Conservation (phyloP, 1,284 basidiomycete genomes). For the Limonomyces culmigenus region DNA sequence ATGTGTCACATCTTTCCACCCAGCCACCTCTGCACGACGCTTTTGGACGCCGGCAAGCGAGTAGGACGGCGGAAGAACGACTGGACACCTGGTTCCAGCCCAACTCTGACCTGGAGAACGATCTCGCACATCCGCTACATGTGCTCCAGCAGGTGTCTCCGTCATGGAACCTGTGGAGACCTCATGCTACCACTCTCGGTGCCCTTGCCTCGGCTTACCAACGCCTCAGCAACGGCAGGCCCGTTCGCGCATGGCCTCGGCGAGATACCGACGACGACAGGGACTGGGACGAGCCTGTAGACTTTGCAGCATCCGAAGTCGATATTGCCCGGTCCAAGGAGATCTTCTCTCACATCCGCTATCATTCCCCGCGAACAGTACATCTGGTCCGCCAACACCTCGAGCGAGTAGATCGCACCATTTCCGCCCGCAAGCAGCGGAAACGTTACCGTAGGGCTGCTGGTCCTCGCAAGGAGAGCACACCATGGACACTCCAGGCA, state of each 20-base stretch:
- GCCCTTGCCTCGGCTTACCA: too few relatives aligned
- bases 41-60: constrained; percentile 11
- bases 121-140: constrained; percentile 38
- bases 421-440: too few relatives aligned
- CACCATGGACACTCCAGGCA: too few relatives aligned
- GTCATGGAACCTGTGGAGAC: constrained; percentile 45
- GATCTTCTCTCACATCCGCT: constrained; percentile 25
- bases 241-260: too few relatives aligned
- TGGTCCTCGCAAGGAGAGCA: too few relatives aligned
- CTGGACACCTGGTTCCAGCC: constrained; percentile 7
- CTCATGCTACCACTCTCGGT: constrained; percentile 32
- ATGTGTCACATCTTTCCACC: constrained; percentile 10
- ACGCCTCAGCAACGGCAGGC: too few relatives aligned
- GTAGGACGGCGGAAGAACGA: constrained; percentile 9
- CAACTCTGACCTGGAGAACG: constrained; percentile 9
- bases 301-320: too few relatives aligned
- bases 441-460: too few relatives aligned
- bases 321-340: constrained; percentile 7
- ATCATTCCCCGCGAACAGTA: constrained; percentile 32
- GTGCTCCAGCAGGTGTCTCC: constrained; percentile 46
- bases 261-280: too few relatives aligned
- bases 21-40: constrained; percentile 16
- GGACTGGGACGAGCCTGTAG: too few relatives aligned
- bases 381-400: constrained; percentile 20
- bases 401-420: too few relatives aligned